Percentiles rank a stretch among this genome's conserved stretches.
Evolutionary conservation across 2,329 filamentous ascomycete genomes (phyloP).

Genomic region (Chaetomium sp.): DNA sequence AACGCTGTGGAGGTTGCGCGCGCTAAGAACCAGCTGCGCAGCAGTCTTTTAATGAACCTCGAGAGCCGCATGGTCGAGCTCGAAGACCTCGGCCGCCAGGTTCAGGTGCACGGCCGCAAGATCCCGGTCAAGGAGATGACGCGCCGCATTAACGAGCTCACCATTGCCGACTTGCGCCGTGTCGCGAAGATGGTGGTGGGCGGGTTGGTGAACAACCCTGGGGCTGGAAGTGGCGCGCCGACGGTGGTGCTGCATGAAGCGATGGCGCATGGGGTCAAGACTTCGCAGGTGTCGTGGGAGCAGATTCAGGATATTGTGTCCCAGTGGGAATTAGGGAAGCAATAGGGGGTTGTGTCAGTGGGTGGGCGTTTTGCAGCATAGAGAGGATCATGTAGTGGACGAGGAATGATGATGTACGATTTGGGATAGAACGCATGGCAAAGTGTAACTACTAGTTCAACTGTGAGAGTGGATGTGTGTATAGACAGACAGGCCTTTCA

Average conservation of each 20-base stretch:
- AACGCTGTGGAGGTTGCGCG: slow-evolving; percentile 73
- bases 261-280: slow-evolving; percentile 64
- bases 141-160: slow-evolving; percentile 72
- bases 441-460: too few relatives aligned
- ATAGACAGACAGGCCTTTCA: background rate
- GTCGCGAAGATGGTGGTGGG: slow-evolving; percentile 75
- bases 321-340: slow-evolving; percentile 71
- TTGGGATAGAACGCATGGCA: too few relatives aligned
- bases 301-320: slow-evolving; percentile 84
- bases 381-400: too few relatives aligned
- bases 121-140: slow-evolving; percentile 94
- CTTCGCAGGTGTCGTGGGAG: slow-evolving; percentile 70
- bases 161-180: slow-evolving; percentile 69
- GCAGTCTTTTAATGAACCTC: slow-evolving; percentile 89
- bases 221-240: slow-evolving; percentile 75
- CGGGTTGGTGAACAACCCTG: slow-evolving; percentile 67
- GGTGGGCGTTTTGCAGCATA: too few relatives aligned
- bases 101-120: slow-evolving; percentile 93
- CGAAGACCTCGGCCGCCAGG: slow-evolving; percentile 88
- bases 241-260: slow-evolving; percentile 95
- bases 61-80: slow-evolving; percentile 96
- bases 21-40: slow-evolving; percentile 94
- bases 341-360: slow-evolving; percentile 22
- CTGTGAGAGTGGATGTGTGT: background rate
- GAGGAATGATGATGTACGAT: too few relatives aligned